Evolutionary conservation across 345 rosid species (phyloP).

Genomic region (Gossypium mustelinum): DNA sequence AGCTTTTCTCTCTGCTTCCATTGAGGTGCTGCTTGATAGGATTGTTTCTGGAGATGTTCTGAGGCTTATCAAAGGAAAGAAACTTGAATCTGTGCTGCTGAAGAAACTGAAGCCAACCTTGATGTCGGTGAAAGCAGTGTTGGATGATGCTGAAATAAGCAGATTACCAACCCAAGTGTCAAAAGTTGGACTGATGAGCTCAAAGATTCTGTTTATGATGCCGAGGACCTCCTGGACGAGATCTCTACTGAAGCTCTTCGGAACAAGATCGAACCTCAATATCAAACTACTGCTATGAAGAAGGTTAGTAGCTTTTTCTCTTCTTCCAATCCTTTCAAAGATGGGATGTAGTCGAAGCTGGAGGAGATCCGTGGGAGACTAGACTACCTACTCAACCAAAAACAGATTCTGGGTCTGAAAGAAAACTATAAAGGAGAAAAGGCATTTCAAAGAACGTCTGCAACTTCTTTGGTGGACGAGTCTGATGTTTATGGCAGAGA

Average conservation of each 20-base stretch:
- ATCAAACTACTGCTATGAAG: not conserved
- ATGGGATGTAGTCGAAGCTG: not conserved
- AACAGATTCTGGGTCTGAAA: slow-evolving; percentile 14
- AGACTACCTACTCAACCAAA: not conserved
- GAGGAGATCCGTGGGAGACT: not conserved
- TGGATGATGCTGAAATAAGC: slow-evolving; percentile 22
- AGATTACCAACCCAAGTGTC: not conserved
- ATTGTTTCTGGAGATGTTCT: slow-evolving; percentile 5
- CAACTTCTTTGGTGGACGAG: slow-evolving; percentile 23
- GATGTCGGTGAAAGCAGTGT: slow-evolving; percentile 8
- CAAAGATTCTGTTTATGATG: slow-evolving; percentile 12
- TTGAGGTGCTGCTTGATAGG: slow-evolving; percentile 19
- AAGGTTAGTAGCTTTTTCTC: not conserved
- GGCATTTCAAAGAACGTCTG: not conserved
- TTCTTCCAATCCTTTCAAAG: slow-evolving; percentile 4
- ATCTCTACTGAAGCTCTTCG: not conserved
- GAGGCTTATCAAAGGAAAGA: not conserved
- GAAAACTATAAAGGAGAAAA: not conserved
- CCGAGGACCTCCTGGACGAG: not conserved
- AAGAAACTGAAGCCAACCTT: slow-evolving; percentile 8
- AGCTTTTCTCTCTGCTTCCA: slow-evolving; percentile 14
- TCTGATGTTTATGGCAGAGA: slow-evolving; percentile 1
- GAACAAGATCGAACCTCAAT: not conserved
- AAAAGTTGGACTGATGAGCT: slow-evolving; percentile 21
- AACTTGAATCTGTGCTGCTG: not conserved